Evolutionary conservation across 768 basidiomycete genomes (phyloP), one percentile per base, ranked within the genome.

Genomic region (Tricholomella constricta): DNA sequence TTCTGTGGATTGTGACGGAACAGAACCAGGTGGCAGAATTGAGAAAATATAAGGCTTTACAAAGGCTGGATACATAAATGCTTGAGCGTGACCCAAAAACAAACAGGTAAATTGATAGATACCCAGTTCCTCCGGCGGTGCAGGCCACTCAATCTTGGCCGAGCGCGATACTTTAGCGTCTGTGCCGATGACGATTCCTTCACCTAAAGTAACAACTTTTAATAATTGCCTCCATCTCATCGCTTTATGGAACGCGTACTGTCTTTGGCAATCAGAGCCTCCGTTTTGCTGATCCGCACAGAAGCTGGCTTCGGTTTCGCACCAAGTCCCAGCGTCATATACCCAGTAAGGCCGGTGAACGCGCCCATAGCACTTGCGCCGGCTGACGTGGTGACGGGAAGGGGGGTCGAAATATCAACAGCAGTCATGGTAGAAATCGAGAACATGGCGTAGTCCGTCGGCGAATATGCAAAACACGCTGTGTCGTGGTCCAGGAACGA

Each of bases 41-140:
- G 89, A 82, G 58, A 91, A 79, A 14, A 94, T 72, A 58, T 93
- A 94, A 1, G 92, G 91, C 57, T 83, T 84, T 47, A 89, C 75
- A 49, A 83, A 86, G 3, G 84, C 91, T 89, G 57, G 22, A 59
- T 50, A 50, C 19, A 20, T 51, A 10, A 42, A 48, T n/a, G 7
- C 14, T 17, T 48, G 6, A 45, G 36, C 49, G 15, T 48, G 1
- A n/a, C 54, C 6, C 15, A 27, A 20, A 22, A 41, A 38, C 6
- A 10, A 17, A 6, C 20, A 12, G 31, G 20, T 36, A 4, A 20
- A 25, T 1, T 17, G 0, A 25, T 12, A 51, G 60, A 19, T 58
- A 88, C 91, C 78, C 23, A 88, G 77, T 56, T 96, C 94, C 62
- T 95, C 92, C 20, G 91, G 91, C 42, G 86, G 78, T n/a, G 81